A percentile compares a stretch with the other conserved stretches of the same genome.
Evolutionary conservation across 495 filamentous ascomycete genomes (phyloP).

Genomic region (Entonaema liquescens): DNA sequence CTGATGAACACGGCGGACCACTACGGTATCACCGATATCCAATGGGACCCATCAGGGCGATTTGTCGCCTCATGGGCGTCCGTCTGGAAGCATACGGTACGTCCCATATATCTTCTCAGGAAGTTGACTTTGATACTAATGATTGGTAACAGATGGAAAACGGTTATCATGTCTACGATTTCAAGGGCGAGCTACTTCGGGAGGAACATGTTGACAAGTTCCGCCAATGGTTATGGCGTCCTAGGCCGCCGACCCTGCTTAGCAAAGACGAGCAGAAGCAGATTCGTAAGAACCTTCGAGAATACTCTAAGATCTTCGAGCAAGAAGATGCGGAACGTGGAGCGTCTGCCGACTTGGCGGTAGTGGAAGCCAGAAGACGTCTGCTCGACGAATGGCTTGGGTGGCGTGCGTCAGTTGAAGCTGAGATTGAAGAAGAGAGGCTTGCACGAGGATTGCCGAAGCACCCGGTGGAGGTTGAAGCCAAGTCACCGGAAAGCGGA

Average conservation of each 20-base stretch:
- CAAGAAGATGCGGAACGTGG: constrained; percentile 92
- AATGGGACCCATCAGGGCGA: constrained; percentile 96
- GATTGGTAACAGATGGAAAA: constrained; percentile 83
- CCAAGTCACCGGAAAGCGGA: constrained; percentile 64
- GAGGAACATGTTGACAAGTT: constrained; percentile 96
- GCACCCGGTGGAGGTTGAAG: constrained; percentile 66
- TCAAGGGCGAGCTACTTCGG: constrained; percentile 86
- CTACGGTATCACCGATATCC: constrained; percentile 96
- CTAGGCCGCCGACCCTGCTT: constrained; percentile 86
- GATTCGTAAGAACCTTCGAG: constrained; percentile 96
- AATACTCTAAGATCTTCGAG: constrained; percentile 94
- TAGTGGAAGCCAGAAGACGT: constrained; percentile 86
- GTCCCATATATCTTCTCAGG: constrained; percentile 41
- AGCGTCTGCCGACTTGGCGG: constrained; percentile 89
- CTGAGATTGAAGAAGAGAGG: constrained; percentile 77
- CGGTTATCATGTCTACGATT: constrained; percentile 97
- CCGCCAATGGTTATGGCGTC: constrained; percentile 96
- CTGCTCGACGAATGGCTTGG: constrained; percentile 88
- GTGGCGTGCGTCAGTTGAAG: constrained; percentile 79
- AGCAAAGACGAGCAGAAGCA: constrained; percentile 94
- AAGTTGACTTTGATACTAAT: constrained; percentile 48
- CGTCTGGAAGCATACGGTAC: constrained; percentile 93
- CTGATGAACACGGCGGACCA: constrained; percentile 92
- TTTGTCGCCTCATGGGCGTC: constrained; percentile 92
- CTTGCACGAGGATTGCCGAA: constrained; percentile 70